Conservation (phyloP, 768 basidiomycete genomes). For the Clavaria fumosa region DNA sequence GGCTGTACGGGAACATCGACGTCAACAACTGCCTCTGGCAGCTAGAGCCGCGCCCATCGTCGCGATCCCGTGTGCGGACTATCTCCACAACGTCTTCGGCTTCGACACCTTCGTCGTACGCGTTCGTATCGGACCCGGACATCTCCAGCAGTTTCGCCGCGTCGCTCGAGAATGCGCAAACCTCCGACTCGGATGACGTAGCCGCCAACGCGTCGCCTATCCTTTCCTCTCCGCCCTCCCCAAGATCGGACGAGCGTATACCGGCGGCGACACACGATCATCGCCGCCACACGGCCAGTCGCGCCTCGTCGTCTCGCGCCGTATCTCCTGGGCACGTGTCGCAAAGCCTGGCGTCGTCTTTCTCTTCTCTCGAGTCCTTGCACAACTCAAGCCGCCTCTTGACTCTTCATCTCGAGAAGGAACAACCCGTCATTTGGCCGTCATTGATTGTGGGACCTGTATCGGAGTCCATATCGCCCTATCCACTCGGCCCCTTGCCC, state of each 20-base stretch:
- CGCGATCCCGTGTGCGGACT: conserved; percentile 53
- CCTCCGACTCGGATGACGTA: conserved; percentile 57
- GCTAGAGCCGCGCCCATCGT: conserved; percentile 49
- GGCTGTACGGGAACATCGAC: conserved; percentile 56
- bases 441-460: conserved; percentile 65
- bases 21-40: conserved; percentile 60
- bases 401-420: conserved; percentile 71
- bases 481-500: conserved; percentile 32
- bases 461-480: conserved; percentile 42
- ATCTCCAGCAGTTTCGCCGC: conserved; percentile 77
- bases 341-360: conserved; percentile 51
- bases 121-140: conserved; percentile 70
- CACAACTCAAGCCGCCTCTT: conserved; percentile 52
- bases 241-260: conserved; percentile 27
- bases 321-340: conserved; percentile 41
- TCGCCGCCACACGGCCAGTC: conserved; percentile 16
- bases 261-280: conserved; percentile 17
- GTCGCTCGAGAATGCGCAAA: conserved; percentile 58
- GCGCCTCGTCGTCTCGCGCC: conserved; percentile 33
- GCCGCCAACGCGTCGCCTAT: conserved; percentile 43
- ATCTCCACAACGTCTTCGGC: conserved; percentile 60
- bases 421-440: conserved; percentile 69
- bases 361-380: conserved; percentile 63
- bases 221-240: conserved; percentile 24
- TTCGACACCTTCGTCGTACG: conserved; percentile 70